phyloP scores from a whole-genome alignment of 2,329 filamentous ascomycete genomes.

The Colletotrichum lindemuthianum region DNA sequence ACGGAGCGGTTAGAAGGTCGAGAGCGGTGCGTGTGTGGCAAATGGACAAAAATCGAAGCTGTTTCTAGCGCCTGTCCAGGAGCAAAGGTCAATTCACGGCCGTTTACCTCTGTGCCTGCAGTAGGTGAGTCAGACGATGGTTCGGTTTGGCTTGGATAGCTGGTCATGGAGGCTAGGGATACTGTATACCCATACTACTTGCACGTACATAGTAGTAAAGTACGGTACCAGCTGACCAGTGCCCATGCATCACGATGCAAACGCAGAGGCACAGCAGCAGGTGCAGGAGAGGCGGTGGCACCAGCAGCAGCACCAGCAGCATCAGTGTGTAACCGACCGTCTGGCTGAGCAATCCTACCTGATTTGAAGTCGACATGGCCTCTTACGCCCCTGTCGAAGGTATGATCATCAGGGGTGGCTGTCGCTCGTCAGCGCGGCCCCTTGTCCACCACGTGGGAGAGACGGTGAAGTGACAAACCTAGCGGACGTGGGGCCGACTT shows the following conservation, averaged over 20 bases:
- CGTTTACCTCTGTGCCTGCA: constrained; percentile 26
- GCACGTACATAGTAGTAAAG: too few species aligned
- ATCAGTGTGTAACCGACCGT: constrained; percentile 1
- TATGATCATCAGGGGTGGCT: constrained; percentile 34
- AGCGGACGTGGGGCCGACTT: constrained; percentile 10
- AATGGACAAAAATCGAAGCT: constrained; percentile 7
- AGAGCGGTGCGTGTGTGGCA: constrained; percentile 2
- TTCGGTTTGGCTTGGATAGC: background rate
- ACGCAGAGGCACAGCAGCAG: background rate
- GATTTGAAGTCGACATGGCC: constrained; percentile 16
- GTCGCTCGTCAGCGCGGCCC: constrained; percentile 22
- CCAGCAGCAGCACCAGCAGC: background rate
- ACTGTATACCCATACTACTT: background rate
- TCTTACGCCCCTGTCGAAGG: constrained; percentile 20
- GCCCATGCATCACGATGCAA: constrained; percentile 5
- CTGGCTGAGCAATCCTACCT: constrained; percentile 1
- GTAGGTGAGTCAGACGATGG: constrained; percentile 5
- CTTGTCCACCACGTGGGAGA: constrained; percentile 32
- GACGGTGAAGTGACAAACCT: constrained; percentile 20
- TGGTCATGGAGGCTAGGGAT: constrained; percentile 13
- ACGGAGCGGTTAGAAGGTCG: constrained; percentile 22
- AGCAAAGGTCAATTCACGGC: constrained; percentile 4
- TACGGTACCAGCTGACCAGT: constrained; percentile 10
- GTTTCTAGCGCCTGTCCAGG: background rate
- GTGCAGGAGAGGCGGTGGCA: background rate